Evolutionary conservation across 768 basidiomycete genomes (phyloP), one percentile per base, ranked within the genome.

Genomic region (Tricholoma bakamatsutake): DNA sequence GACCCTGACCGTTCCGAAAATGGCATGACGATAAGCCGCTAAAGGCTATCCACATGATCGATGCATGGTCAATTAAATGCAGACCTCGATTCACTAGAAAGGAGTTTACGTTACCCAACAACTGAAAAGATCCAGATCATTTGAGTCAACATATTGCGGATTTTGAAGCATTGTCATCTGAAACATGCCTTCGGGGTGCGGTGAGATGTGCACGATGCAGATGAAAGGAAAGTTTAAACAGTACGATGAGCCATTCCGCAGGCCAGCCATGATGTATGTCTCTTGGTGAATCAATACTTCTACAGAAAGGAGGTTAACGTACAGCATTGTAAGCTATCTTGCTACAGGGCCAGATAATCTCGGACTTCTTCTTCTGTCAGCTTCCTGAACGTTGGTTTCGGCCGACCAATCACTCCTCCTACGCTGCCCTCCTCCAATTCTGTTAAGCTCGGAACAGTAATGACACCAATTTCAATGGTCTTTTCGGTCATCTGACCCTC

Each of bases 401-500:
- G 84, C 54, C 89, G 79, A 45, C 81, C 85, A 21, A 81, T 86
- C 63, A 76, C 81, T 52, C 79, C 82, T 45, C 85, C 84, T 61
- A 87, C 76, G 73, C 86, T 85, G 43, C 82, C 87, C 39, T 81
- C 83, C 64, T 87, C 86, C 35, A 86, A 76, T 55, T 87, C 85
- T 59, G 77, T 75, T 56, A 80, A 67, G 11, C 88, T 89, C 7
- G 93, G 92, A 13, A 95, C 89, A 50, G 93, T 96, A 60, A 98
- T 83, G 39, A 99, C 86, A 33, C 97, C 97, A 51, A 99, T 93
- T 75, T 99, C 97, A 66, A 99, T 97, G 46, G 97, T 99, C 78
- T 97, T 95, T 75, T 98, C 97, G 28, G 96, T 98, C 96, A 99
- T 98, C 68, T 98, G 92, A n/a, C 97, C 97, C 72, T 99, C 97